phyloP scores from a whole-genome alignment of 108 stramenopile genomes.

The Aurantiochytrium sp. region DNA sequence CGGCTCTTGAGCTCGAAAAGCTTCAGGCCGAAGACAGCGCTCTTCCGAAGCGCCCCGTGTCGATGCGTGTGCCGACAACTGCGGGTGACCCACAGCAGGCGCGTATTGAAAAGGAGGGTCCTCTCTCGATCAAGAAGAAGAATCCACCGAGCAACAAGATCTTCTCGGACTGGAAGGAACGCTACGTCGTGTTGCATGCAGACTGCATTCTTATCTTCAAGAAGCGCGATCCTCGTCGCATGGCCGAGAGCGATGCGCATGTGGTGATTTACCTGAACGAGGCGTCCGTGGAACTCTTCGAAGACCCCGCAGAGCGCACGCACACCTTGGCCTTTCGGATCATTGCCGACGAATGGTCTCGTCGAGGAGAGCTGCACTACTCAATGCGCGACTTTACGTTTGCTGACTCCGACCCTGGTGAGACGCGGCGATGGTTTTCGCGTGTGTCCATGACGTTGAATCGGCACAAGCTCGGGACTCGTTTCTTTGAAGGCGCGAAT shows the following conservation, averaged over 20 bases:
- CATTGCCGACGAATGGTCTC: neutral
- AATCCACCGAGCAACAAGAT: neutral
- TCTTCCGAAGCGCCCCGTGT: neutral
- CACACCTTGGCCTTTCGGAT: neutral
- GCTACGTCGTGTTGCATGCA: neutral
- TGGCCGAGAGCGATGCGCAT: neutral
- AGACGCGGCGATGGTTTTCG: neutral
- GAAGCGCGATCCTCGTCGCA: neutral
- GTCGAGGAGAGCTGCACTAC: neutral
- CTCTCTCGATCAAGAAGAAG: neutral
- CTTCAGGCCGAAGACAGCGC: neutral
- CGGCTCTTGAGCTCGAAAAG: neutral
- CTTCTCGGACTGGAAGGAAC: constrained; percentile 2
- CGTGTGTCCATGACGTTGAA: neutral
- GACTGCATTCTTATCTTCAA: constrained; percentile 1
- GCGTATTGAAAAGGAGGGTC: neutral
- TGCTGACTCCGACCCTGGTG: neutral
- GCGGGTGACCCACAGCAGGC: neutral
- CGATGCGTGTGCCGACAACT: neutral
- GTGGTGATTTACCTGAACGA: neutral
- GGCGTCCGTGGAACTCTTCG: neutral
- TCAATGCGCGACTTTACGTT: neutral
- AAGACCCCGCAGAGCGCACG: neutral
- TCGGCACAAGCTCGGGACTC: neutral
- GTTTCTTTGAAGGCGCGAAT: neutral